phyloP scores from a whole-genome alignment of 495 filamentous ascomycete genomes.

The Coniosporium apollinis region DNA sequence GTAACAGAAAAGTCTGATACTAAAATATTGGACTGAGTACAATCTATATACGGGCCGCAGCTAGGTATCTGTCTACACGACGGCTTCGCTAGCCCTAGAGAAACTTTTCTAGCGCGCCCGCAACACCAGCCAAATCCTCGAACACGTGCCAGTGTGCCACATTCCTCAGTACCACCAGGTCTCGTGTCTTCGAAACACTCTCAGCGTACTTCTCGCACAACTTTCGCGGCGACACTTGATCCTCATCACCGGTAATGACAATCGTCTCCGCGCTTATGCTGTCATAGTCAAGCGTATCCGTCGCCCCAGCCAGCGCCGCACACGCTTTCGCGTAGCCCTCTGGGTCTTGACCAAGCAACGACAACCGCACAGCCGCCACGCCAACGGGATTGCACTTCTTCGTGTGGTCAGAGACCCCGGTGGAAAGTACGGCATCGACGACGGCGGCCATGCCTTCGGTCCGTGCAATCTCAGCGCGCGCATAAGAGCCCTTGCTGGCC shows the following conservation, averaged over 20 bases:
- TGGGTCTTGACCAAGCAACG: conserved; percentile 28
- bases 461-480: conserved; percentile 29
- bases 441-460: conserved; percentile 27
- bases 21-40: too few species aligned
- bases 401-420: conserved; percentile 28
- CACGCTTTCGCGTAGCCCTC: conserved; percentile 41
- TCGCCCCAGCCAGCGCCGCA: conserved; percentile 28
- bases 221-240: conserved; percentile 22
- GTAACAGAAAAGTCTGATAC: too few species aligned
- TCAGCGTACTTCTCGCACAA: conserved; percentile 12
- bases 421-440: conserved; percentile 26
- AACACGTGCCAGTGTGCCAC: conserved; percentile 31
- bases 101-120: conserved; percentile 14
- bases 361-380: conserved; percentile 24
- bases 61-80: too few species aligned
- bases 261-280: conserved; percentile 15
- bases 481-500: conserved; percentile 25
- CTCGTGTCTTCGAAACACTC: conserved; percentile 11
- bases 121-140: conserved; percentile 23
- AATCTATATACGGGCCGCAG: too few species aligned
- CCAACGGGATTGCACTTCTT: conserved; percentile 23
- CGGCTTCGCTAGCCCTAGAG: too few species aligned
- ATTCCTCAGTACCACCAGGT: conserved; percentile 17
- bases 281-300: conserved; percentile 13
- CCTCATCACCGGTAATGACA: conserved; percentile 29